phyloP scores from a whole-genome alignment of 2,329 filamentous ascomycete genomes.

The Stagonosporopsis vannaccii region DNA sequence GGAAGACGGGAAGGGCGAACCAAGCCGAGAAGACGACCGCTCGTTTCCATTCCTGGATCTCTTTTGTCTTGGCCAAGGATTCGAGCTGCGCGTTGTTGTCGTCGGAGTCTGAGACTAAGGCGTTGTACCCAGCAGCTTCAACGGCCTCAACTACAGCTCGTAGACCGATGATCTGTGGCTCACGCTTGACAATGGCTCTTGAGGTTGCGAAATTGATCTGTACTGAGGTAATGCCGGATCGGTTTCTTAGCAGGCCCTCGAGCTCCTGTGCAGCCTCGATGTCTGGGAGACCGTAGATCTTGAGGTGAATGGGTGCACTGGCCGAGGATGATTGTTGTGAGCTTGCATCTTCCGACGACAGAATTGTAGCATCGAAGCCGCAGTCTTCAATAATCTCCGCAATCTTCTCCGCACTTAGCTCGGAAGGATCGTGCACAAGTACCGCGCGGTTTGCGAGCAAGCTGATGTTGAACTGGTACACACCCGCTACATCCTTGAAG shows the following conservation, averaged over 20 bases:
- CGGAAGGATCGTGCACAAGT: slow-evolving; percentile 78
- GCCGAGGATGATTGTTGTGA: slow-evolving; percentile 61
- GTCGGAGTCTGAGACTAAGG: slow-evolving; percentile 86
- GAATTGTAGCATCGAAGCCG: slow-evolving; percentile 84
- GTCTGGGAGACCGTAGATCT: slow-evolving; percentile 80
- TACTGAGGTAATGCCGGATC: slow-evolving; percentile 77
- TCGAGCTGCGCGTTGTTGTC: slow-evolving; percentile 97
- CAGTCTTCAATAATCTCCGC: slow-evolving; percentile 85
- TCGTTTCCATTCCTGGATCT: slow-evolving; percentile 90
- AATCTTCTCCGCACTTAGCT: slow-evolving; percentile 76
- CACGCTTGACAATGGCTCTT: slow-evolving; percentile 76
- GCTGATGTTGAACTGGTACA: slow-evolving; percentile 93
- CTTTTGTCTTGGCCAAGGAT: slow-evolving; percentile 92
- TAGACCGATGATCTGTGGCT: slow-evolving; percentile 75
- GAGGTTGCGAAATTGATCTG: slow-evolving; percentile 76
- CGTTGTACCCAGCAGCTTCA: slow-evolving; percentile 85
- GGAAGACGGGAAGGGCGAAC: slow-evolving; percentile 89
- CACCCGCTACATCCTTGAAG: slow-evolving; percentile 77
- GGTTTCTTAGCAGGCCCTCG: slow-evolving; percentile 69
- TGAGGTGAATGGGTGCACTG: slow-evolving; percentile 75
- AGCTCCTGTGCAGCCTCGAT: slow-evolving; percentile 74
- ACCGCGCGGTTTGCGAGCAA: slow-evolving; percentile 91
- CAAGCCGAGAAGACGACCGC: slow-evolving; percentile 79
- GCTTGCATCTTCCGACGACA: slow-evolving; percentile 74
- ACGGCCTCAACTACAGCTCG: slow-evolving; percentile 82